phyloP scores from a whole-genome alignment of 2,329 filamentous ascomycete genomes.

The Albifimbria verrucaria region DNA sequence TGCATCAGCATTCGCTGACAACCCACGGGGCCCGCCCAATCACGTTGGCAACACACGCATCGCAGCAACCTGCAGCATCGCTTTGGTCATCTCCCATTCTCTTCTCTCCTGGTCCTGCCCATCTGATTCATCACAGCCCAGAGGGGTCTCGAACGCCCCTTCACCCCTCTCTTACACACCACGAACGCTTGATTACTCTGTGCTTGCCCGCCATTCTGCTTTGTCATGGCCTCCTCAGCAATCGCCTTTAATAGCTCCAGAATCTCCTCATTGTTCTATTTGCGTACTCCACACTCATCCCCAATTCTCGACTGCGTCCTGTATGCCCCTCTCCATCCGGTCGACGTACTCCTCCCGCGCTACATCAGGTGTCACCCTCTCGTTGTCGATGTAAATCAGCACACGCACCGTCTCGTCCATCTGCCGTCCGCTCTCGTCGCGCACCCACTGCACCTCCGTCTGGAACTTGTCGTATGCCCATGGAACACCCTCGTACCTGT shows the following conservation, averaged over 20 bases:
- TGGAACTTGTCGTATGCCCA: constrained; percentile 54
- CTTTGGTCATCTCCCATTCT: no score
- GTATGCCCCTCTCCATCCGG: constrained; percentile 61
- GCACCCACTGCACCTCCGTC: constrained; percentile 28
- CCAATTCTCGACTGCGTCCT: constrained; percentile 50
- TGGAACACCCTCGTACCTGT: constrained; percentile 61
- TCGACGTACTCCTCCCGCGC: constrained; percentile 57
- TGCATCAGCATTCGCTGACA: not conserved
- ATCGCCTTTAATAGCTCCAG: constrained; percentile 14
- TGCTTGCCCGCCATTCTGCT: not conserved
- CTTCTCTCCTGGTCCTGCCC: no score
- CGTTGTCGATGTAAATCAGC: constrained; percentile 59
- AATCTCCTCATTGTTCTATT: constrained; percentile 50
- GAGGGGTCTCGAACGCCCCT: not conserved
- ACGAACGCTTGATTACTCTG: not conserved
- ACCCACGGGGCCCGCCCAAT: not conserved
- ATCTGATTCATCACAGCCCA: no score
- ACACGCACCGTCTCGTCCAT: constrained; percentile 29
- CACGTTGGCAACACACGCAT: not conserved
- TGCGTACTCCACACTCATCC: constrained; percentile 57
- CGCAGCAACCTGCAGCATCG: not conserved
- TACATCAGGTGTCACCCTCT: constrained; percentile 30
- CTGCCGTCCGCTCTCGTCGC: constrained; percentile 15
- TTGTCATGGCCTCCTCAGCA: constrained; percentile 3
- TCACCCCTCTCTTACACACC: not conserved